Evolutionary conservation across 2,329 filamentous ascomycete genomes (phyloP).

Genomic region (Claviceps sorghi): DNA sequence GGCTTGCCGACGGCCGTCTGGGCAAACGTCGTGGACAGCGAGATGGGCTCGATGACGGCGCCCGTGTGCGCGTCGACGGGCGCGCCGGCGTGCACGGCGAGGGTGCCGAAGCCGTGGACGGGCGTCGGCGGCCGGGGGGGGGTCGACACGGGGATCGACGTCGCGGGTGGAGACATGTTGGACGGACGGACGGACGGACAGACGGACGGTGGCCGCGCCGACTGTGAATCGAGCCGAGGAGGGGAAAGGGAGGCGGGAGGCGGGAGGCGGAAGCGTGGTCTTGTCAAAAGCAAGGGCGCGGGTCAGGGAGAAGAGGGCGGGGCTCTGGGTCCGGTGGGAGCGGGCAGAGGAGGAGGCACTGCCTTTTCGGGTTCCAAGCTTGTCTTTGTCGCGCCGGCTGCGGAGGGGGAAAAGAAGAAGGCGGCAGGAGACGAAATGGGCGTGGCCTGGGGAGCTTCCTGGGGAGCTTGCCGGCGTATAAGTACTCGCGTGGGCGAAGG

Average conservation of each 20-base stretch:
- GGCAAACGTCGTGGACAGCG: constrained; percentile 91
- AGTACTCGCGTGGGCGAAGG: background rate
- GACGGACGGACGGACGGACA: too few relatives aligned
- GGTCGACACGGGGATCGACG: constrained; percentile 48
- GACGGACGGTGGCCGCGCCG: too few relatives aligned
- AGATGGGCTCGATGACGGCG: constrained; percentile 92
- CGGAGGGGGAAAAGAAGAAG: too few relatives aligned
- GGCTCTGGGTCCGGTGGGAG: background rate
- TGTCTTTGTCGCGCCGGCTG: background rate
- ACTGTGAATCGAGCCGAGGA: background rate
- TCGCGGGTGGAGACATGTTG: constrained; percentile 17
- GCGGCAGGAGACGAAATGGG: too few relatives aligned
- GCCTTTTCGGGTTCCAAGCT: background rate
- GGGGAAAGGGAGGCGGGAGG: too few relatives aligned
- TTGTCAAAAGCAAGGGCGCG: too few relatives aligned
- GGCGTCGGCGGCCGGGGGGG: constrained; percentile 59
- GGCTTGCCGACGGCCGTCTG: constrained; percentile 79
- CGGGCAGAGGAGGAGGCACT: background rate
- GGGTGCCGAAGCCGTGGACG: constrained; percentile 72
- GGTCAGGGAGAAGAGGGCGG: too few relatives aligned
- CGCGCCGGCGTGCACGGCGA: constrained; percentile 86
- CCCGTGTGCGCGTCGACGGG: constrained; percentile 84
- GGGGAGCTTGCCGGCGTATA: background rate
- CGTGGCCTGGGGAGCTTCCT: background rate
- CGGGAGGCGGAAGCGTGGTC: too few relatives aligned